phyloP scores from a whole-genome alignment of 2,329 filamentous ascomycete genomes.

The Colletotrichum theobromicola region DNA sequence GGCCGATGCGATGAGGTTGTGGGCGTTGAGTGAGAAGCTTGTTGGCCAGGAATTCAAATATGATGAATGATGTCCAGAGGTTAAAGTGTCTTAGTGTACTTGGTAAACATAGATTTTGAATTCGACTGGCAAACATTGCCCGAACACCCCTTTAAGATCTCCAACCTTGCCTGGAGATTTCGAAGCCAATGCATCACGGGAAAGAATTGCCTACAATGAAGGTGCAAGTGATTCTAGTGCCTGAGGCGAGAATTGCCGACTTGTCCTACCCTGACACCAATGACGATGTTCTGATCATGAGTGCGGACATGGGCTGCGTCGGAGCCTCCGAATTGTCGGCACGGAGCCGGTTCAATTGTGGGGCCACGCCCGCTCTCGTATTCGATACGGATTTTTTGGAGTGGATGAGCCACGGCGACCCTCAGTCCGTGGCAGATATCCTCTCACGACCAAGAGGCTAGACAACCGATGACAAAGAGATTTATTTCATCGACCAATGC shows the following conservation, averaged over 20 bases:
- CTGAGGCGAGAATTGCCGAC: too few relatives aligned
- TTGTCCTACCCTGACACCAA: not conserved
- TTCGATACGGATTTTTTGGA: not conserved
- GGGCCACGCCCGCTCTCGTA: not conserved
- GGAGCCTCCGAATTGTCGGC: not conserved
- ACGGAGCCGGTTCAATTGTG: not conserved
- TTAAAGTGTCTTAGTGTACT: not conserved
- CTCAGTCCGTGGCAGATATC: not conserved
- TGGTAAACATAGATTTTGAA: too few relatives aligned
- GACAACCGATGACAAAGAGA: not conserved
- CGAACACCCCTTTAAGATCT: not conserved
- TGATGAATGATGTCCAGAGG: not conserved
- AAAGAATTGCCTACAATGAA: too few relatives aligned
- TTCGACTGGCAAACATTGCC: not conserved
- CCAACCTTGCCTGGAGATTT: too few relatives aligned
- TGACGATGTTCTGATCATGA: accelerated
- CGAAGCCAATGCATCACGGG: too few relatives aligned
- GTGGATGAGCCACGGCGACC: not conserved
- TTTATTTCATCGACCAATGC: not conserved
- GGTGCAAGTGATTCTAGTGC: accelerated
- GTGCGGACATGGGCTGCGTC: not conserved
- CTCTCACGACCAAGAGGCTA: not conserved
- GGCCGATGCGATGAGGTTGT: not conserved
- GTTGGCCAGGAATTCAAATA: not conserved
- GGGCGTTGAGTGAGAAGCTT: not conserved